Conservation (phyloP, 2,329 filamentous ascomycete genomes). For the Ceratocystis eucalypticola region DNA sequence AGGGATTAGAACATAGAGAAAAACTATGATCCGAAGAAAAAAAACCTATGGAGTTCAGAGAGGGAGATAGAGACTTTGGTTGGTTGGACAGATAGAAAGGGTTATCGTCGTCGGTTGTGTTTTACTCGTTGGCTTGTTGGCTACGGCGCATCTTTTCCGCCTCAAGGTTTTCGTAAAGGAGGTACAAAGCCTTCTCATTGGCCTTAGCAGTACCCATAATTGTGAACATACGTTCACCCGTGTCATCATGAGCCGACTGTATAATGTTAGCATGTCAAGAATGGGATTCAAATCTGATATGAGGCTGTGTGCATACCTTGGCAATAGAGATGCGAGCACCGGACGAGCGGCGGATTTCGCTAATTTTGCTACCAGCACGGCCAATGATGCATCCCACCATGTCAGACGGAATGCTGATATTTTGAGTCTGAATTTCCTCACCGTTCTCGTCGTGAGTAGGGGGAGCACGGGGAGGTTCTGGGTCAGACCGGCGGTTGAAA, state of each 20-base stretch:
- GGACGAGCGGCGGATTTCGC: conserved; percentile 93
- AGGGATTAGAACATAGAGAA: background rate
- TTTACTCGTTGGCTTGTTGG: conserved; percentile 48
- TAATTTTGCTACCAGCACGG: conserved; percentile 89
- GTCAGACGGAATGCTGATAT: conserved; percentile 97
- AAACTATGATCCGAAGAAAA: background rate
- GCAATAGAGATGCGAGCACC: conserved; percentile 95
- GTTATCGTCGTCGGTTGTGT: background rate
- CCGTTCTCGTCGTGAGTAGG: conserved; percentile 90
- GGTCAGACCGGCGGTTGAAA: conserved; percentile 69
- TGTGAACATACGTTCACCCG: conserved; percentile 98
- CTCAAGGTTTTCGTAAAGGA: conserved; percentile 95
- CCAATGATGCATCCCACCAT: conserved; percentile 99
- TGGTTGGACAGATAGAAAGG: conserved; percentile 12
- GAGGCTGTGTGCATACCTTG: conserved; percentile 42
- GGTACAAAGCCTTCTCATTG: conserved; percentile 90
- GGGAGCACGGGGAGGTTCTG: conserved; percentile 69
- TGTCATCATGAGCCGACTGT: conserved; percentile 82
- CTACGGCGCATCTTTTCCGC: conserved; percentile 98
- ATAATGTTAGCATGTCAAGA: background rate
- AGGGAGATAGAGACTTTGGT: conserved; percentile 10
- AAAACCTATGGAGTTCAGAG: background rate
- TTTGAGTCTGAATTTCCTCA: conserved; percentile 95
- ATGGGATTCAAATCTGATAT: background rate
- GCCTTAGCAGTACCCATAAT: conserved; percentile 91